Conservation (phyloP, 352 stramenopile species). For the Globisporangium cylindrosporum region DNA sequence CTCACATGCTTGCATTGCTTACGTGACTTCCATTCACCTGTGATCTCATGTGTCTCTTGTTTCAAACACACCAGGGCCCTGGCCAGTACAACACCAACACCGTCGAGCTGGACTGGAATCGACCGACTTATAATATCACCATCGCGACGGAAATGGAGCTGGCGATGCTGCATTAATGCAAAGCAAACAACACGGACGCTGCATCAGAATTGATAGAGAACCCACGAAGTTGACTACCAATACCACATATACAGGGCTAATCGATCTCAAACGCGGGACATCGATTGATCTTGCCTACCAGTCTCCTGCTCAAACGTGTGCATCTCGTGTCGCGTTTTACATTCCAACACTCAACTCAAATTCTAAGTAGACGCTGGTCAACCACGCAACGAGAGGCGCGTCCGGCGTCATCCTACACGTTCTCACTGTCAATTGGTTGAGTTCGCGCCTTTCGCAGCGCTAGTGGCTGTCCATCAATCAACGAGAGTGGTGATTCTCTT, state of each 20-base stretch:
- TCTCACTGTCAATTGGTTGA: neutral
- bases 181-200: neutral
- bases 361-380: too few species aligned
- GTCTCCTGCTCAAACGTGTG: neutral
- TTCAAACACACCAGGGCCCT: constrained; percentile 40
- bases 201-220: neutral
- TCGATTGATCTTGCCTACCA: neutral
- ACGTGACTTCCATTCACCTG: neutral
- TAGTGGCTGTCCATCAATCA: constrained; percentile 47
- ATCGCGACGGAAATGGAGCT: constrained; percentile 85
- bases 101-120: constrained; percentile 77
- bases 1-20: neutral
- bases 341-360: neutral
- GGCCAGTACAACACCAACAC: constrained; percentile 72
- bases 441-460: too few species aligned
- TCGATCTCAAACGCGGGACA: neutral
- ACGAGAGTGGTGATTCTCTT: constrained; percentile 14
- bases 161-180: constrained; percentile 45
- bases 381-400: too few species aligned
- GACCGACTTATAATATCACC: constrained; percentile 86
- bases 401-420: neutral
- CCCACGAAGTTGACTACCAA: neutral
- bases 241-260: neutral
- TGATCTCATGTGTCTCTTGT: neutral
- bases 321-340: neutral